These are phyloP conservation scores for Clarireedia monteithiana DNA, from an alignment of 2,329 filamentous ascomycete species.

Conservation along the genomic window DNA sequence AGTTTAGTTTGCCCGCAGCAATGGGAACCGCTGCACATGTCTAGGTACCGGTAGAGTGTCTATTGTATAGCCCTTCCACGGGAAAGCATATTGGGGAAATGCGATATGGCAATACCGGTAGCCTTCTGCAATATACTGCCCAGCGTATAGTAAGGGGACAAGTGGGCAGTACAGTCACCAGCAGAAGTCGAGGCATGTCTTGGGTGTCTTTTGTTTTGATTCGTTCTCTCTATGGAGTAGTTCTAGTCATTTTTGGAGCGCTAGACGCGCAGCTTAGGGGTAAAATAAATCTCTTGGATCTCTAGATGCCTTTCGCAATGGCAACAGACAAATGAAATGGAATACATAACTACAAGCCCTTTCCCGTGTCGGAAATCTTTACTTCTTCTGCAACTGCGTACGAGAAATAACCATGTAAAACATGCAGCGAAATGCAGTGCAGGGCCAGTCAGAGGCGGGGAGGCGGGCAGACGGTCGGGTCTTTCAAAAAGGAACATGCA, in stretches of 20 bases:
- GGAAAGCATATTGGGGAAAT: no score
- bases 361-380: constrained; percentile 1
- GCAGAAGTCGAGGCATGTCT: no score
- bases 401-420: neutral
- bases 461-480: no score
- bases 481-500: no score
- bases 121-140: no score
- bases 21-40: neutral
- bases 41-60: neutral
- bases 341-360: neutral
- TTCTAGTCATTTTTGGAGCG: neutral
- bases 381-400: neutral
- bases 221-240: no score
- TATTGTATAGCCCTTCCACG: neutral
- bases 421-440: neutral
- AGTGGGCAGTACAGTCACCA: no score
- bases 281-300: neutral
- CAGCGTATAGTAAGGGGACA: no score
- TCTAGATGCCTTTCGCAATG: neutral
- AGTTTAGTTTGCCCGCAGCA: constrained; percentile 8
- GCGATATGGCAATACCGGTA: no score
- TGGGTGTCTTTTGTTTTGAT: no score
- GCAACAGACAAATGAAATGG: neutral
- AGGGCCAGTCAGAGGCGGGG: neutral
- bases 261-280: neutral